A percentile compares a stretch with the other conserved stretches of the same genome.
Conservation (phyloP, 2,329 filamentous ascomycete species). For the Colletotrichum sp. region DNA sequence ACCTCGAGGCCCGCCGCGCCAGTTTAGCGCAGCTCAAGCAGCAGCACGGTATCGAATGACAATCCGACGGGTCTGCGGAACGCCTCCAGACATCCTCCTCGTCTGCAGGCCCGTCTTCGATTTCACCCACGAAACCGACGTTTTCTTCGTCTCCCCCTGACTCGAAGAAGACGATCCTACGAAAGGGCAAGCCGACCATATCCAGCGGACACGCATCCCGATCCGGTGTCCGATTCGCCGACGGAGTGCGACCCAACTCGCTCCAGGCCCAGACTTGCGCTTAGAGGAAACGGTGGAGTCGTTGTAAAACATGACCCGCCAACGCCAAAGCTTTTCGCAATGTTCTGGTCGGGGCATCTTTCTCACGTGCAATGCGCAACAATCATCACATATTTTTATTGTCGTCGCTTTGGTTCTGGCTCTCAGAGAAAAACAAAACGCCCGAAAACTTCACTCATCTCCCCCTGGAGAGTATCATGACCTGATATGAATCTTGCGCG, state of each 20-base stretch:
- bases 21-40: slow-evolving; percentile 98
- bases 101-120: slow-evolving; percentile 67
- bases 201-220: slow-evolving; percentile 40
- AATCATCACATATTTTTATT: neutral
- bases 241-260: slow-evolving; percentile 38
- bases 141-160: slow-evolving; percentile 37
- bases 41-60: slow-evolving; percentile 98
- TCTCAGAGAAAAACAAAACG: slow-evolving; percentile 6
- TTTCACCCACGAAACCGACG: slow-evolving; percentile 41
- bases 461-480: slow-evolving; percentile 23
- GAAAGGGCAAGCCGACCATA: slow-evolving; percentile 45
- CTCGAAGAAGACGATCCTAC: slow-evolving; percentile 47
- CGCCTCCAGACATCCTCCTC: slow-evolving; percentile 47
- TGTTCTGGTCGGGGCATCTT: slow-evolving; percentile 15
- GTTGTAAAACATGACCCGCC: slow-evolving; percentile 18
- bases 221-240: slow-evolving; percentile 47
- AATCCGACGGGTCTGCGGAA: slow-evolving; percentile 72
- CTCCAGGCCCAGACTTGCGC: slow-evolving; percentile 39
- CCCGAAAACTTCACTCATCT: slow-evolving; percentile 22
- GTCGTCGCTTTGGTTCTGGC: slow-evolving; percentile 20
- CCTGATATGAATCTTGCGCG: slow-evolving; percentile 23
- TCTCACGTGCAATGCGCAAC: slow-evolving; percentile 9
- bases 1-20: slow-evolving; percentile 91
- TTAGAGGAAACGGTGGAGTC: slow-evolving; percentile 28
- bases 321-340: slow-evolving; percentile 10